phyloP scores from a whole-genome alignment of 2,329 filamentous ascomycete genomes.

The Paecilomyces fulvus region DNA sequence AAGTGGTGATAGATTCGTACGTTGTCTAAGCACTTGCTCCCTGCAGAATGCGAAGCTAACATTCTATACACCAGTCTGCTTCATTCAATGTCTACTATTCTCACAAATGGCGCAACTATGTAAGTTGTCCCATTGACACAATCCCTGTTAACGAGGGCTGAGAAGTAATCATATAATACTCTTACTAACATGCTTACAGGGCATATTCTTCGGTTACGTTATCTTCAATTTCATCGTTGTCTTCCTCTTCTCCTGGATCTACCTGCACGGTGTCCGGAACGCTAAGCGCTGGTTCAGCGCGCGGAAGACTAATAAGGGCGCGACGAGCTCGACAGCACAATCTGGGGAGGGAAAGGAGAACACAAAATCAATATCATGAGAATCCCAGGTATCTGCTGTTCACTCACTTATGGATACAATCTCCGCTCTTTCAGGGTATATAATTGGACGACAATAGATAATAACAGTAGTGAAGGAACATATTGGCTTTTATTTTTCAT shows the following conservation, averaged over 20 bases:
- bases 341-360: background rate
- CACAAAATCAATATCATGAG: background rate
- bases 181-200: conserved; percentile 17
- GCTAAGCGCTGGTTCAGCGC: conserved; percentile 25
- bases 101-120: conserved; percentile 58
- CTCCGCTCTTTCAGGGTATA: background rate
- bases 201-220: conserved; percentile 56
- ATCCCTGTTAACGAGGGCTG: background rate
- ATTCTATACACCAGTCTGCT: conserved; percentile 14
- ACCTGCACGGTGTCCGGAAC: conserved; percentile 33
- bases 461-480: background rate
- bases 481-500: background rate
- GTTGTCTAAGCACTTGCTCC: conserved; percentile 5
- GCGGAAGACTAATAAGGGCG: conserved; percentile 17
- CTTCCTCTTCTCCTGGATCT: conserved; percentile 47
- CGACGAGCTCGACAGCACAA: too few relatives aligned
- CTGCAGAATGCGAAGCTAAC: background rate
- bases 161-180: background rate
- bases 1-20: conserved; percentile 53
- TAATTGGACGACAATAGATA: background rate
- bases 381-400: background rate
- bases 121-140: conserved; percentile 18
- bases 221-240: conserved; percentile 54
- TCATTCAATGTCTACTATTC: conserved; percentile 53
- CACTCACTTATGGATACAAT: background rate